Base-by-base conservation (phyloP, 352 stramenopile genomes). In the Pythium aphanidermatum region DNA sequence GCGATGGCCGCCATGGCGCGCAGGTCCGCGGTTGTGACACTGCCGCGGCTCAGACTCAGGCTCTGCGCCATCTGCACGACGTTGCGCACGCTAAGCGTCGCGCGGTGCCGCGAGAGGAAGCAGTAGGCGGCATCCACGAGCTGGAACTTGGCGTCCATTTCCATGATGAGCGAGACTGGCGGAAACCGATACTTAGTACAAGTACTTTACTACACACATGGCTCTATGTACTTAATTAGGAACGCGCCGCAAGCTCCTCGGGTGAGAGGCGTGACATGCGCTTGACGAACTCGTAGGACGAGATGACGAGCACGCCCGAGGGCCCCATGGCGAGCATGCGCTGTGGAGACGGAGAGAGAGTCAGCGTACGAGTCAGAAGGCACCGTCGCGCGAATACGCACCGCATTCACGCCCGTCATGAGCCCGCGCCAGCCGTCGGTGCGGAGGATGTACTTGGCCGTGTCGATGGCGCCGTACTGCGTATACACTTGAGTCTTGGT, bases 221-320 rank as follows among this genome's bases (percentile, higher is more conserved):
- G 4, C 0, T 55, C 11, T 48, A 45, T 51, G 23, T 37, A 52
- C 38, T 58, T 38, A 42, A 34, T 39, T 54, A 43, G 52, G 30
- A 46, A 16, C 26, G 9, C n/a, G 40, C 32, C 33, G 48, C 51
- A 10, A 51, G 26, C 32, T 82, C 64, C 9, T 61, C 36, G 5
- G 68, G 63, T 13, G 68, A 63, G 51, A 81, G 90, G 42, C 72
- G 68, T 19, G 77, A 88, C 58, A 88, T 72, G 46, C 83, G 80
- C 70, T 95, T 95, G 41, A 95, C 78, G 38, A 94, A 87, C 63
- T 95, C 84, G 62, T 95, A 95, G 19, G 84, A 89, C 12, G 84
- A 82, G 40, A 95, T 78, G 55, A 95, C 70, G 25, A 95, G 66
- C 35, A 93, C 68, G 17, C 84, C 84, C 1, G 81, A 93, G 27